Evolutionary conservation across 2,329 filamentous ascomycete genomes (phyloP).

Genomic region (Penicillium sp.): DNA sequence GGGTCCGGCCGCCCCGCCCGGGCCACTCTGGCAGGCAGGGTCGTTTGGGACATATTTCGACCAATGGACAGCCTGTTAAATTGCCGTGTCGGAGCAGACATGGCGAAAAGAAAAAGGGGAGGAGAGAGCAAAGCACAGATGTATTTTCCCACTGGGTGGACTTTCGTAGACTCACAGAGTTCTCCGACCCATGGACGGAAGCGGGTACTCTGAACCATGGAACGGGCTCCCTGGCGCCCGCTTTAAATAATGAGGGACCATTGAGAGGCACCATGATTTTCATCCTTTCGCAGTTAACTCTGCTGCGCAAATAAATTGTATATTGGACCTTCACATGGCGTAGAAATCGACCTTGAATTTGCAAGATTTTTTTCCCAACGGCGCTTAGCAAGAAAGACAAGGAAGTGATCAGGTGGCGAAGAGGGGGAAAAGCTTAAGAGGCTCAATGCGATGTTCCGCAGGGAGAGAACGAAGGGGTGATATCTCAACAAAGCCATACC

Average conservation of each 20-base stretch:
- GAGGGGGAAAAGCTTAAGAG: constrained; percentile 3
- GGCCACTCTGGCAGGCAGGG: constrained; percentile 19
- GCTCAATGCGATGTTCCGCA: constrained; percentile 10
- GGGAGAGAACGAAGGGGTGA: constrained; percentile 17
- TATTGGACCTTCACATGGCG: background rate
- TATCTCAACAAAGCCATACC: constrained; percentile 20
- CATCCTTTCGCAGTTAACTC: background rate
- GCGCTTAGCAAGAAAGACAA: constrained; percentile 19
- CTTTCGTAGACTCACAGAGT: constrained; percentile 27
- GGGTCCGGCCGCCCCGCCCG: constrained; percentile 18
- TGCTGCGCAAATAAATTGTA: constrained; percentile 1
- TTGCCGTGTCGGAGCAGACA: constrained; percentile 42
- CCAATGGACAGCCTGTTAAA: constrained; percentile 40
- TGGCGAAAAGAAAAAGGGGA: constrained; percentile 22
- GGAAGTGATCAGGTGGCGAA: constrained; percentile 1
- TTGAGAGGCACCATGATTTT: background rate
- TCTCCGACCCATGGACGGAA: constrained; percentile 36
- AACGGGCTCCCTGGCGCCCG: constrained; percentile 22
- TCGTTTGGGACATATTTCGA: constrained; percentile 32
- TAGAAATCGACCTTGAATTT: background rate
- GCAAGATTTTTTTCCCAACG: constrained; percentile 13
- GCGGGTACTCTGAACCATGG: constrained; percentile 34
- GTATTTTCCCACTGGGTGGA: constrained; percentile 17
- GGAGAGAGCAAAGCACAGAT: constrained; percentile 7
- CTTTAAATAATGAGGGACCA: constrained; percentile 26